phyloP scores from a whole-genome alignment of 306 rosid species.

The Vachellia collinsii region DNA sequence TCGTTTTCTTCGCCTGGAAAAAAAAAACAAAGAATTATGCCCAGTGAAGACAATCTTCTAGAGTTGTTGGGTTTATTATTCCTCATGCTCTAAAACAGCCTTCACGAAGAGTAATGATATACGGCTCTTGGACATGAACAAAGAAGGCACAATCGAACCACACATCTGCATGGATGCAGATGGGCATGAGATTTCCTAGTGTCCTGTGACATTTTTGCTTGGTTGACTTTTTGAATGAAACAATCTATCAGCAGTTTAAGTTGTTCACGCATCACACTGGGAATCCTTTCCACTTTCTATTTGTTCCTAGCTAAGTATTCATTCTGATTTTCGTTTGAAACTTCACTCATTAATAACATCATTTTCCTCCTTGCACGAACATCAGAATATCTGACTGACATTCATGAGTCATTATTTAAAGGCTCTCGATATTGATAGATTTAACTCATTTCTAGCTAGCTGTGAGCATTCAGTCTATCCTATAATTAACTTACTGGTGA shows the following conservation, averaged over 20 bases:
- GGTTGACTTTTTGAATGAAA: constrained; percentile 7
- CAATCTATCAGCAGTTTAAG: neutral
- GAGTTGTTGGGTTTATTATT: constrained; percentile 29
- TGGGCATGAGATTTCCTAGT: neutral
- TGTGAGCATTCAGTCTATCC: neutral
- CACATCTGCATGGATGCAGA: neutral
- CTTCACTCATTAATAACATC: neutral
- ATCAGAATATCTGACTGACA: neutral
- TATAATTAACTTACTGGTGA: neutral
- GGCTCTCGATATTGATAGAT: constrained; percentile 15
- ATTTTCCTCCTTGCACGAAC: neutral
- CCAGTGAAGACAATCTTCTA: neutral
- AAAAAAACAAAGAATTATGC: neutral
- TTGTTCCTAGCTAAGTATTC: constrained; percentile 12
- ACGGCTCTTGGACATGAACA: constrained; percentile 12
- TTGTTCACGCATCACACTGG: constrained; percentile 13
- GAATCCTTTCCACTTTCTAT: neutral
- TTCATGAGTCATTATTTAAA: constrained; percentile 9
- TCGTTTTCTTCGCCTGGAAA: neutral
- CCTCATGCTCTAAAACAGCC: constrained; percentile 10
- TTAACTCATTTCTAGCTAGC: constrained; percentile 10
- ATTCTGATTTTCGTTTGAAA: neutral
- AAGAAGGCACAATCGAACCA: neutral
- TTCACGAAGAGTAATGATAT: constrained; percentile 3
- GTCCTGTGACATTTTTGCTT: neutral